phyloP scores from a whole-genome alignment of 805 yeast genomes.

The Nakazawaea anatomiae region DNA sequence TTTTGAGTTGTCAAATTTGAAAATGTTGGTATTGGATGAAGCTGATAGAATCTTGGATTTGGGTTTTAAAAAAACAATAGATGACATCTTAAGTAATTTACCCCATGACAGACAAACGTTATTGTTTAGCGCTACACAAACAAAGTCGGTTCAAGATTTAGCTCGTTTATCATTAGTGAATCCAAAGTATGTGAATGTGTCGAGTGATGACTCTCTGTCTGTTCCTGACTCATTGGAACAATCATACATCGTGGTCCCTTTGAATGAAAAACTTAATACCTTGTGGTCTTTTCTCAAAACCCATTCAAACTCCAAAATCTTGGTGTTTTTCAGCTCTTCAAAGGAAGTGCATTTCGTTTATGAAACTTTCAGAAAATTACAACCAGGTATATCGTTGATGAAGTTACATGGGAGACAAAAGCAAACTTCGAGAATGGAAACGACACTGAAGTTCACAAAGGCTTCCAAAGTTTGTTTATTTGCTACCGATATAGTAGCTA shows the following conservation, averaged over 20 bases:
- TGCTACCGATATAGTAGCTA: constrained; percentile 88
- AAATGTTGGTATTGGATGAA: constrained; percentile 79
- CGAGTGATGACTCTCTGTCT: constrained; percentile 17
- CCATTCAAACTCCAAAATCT: constrained; percentile 71
- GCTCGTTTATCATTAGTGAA: constrained; percentile 70
- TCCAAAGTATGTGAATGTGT: constrained; percentile 54
- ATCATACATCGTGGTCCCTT: constrained; percentile 62
- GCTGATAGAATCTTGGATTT: constrained; percentile 91
- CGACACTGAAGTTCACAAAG: constrained; percentile 69
- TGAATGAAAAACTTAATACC: constrained; percentile 79
- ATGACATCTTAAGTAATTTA: constrained; percentile 69
- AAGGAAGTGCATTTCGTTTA: constrained; percentile 89
- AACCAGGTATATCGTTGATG: constrained; percentile 86
- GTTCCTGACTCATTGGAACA: constrained; percentile 88
- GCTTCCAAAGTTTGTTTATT: constrained; percentile 77
- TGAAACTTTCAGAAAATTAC: constrained; percentile 79
- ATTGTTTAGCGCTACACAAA: constrained; percentile 84
- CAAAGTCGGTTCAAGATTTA: constrained; percentile 73
- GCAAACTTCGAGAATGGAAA: constrained; percentile 83
- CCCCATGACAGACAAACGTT: constrained; percentile 82
- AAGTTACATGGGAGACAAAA: constrained; percentile 87
- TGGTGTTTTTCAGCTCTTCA: constrained; percentile 82
- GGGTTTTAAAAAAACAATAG: constrained; percentile 85
- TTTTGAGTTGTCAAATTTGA: constrained; percentile 67
- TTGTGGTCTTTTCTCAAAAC: constrained; percentile 83